phyloP scores from a whole-genome alignment of 169 alveolate genomes.

The Plasmodium ovale region DNA sequence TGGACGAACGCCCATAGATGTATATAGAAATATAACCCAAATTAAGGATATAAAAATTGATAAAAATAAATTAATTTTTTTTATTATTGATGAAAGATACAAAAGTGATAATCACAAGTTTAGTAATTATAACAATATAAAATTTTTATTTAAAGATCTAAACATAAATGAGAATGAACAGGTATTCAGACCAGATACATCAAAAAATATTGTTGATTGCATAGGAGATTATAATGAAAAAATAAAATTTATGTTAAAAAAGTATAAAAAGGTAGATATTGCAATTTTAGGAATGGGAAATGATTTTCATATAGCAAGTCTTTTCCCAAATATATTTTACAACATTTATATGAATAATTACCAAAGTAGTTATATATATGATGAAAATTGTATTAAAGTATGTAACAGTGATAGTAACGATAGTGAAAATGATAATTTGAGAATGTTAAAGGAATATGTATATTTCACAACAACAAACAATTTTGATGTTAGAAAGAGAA shows the following conservation, averaged over 20 bases:
- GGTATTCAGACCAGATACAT: slow-evolving; percentile 46
- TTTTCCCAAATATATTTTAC: slow-evolving; percentile 44
- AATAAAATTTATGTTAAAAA: slow-evolving; percentile 29
- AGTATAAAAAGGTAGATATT: slow-evolving; percentile 45
- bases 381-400: slow-evolving; percentile 11
- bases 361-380: slow-evolving; percentile 52
- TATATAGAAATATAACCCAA: slow-evolving; percentile 50
- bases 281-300: slow-evolving; percentile 74
- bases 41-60: slow-evolving; percentile 54
- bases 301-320: slow-evolving; percentile 61
- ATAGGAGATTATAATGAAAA: slow-evolving; percentile 59
- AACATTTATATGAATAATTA: slow-evolving; percentile 60
- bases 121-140: slow-evolving; percentile 63
- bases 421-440: slow-evolving; percentile 43
- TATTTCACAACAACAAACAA: slow-evolving; percentile 75
- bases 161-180: slow-evolving; percentile 53
- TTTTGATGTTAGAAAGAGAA: slow-evolving; percentile 79
- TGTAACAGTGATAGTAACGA: background rate
- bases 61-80: slow-evolving; percentile 50
- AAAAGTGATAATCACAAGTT: slow-evolving; percentile 56
- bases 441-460: slow-evolving; percentile 42
- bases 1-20: slow-evolving; percentile 67
- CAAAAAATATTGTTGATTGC: slow-evolving; percentile 31
- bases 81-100: slow-evolving; percentile 67
- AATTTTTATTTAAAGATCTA: slow-evolving; percentile 45